Evolutionary conservation across 2,329 filamentous ascomycete species (phyloP).

Genomic region (Fusarium sambucinum): DNA sequence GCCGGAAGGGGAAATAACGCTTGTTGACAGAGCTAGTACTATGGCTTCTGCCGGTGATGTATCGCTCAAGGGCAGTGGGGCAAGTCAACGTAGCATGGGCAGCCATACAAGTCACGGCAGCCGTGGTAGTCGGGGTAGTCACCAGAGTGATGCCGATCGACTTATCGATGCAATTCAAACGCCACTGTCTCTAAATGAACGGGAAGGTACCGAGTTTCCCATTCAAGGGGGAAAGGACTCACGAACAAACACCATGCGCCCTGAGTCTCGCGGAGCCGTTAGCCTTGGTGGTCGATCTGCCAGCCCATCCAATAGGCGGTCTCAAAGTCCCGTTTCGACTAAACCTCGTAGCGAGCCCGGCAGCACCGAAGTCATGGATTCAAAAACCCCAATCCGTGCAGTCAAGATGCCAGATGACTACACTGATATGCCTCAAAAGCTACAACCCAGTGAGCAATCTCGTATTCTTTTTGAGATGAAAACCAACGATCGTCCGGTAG

Average conservation of each 20-base stretch:
- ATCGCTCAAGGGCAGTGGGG: slow-evolving; percentile 32
- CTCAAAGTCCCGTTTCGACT: slow-evolving; percentile 24
- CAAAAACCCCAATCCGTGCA: slow-evolving; percentile 60
- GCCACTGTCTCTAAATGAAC: slow-evolving; percentile 60
- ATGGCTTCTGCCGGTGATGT: slow-evolving; percentile 19
- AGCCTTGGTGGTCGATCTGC: slow-evolving; percentile 24
- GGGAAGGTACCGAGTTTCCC: slow-evolving; percentile 51
- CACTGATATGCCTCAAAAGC: slow-evolving; percentile 48
- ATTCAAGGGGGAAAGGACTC: slow-evolving; percentile 36
- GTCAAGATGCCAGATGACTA: slow-evolving; percentile 64
- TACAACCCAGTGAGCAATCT: slow-evolving; percentile 51
- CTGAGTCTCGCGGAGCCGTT: slow-evolving; percentile 9
- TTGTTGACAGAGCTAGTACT: slow-evolving; percentile 64
- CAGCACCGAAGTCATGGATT: slow-evolving; percentile 56
- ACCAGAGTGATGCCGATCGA: slow-evolving; percentile 73
- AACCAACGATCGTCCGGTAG: slow-evolving; percentile 20
- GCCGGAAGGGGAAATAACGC: slow-evolving; percentile 67
- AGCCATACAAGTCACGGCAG: slow-evolving; percentile 62
- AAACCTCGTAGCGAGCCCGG: slow-evolving; percentile 50
- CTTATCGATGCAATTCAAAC: slow-evolving; percentile 79
- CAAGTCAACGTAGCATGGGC: slow-evolving; percentile 52
- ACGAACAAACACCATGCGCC: slow-evolving; percentile 21
- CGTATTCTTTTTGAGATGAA: slow-evolving; percentile 57
- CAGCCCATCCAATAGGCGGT: slow-evolving; percentile 22
- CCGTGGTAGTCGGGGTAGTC: slow-evolving; percentile 63